phyloP scores from a whole-genome alignment of 139 green algal genomes.

The Closterium sp. region DNA sequence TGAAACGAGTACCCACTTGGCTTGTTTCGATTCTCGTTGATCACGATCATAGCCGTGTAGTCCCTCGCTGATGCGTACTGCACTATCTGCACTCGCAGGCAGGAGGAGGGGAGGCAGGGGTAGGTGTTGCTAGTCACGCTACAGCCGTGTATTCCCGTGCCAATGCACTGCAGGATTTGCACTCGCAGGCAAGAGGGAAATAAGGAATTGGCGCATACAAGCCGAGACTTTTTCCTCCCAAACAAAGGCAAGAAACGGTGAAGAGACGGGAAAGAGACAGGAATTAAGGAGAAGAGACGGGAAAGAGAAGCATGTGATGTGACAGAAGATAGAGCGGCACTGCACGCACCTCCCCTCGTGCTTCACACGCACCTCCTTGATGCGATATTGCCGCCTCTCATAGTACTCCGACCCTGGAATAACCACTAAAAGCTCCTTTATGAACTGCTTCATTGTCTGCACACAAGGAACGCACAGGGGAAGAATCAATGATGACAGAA shows the following conservation, averaged over 20 bases:
- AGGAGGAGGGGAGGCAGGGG: background rate
- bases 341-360: no score
- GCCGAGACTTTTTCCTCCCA: no score
- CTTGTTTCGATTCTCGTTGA: conserved; percentile 56
- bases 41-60: conserved; percentile 53
- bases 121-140: no score
- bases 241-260: no score
- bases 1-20: conserved; percentile 13
- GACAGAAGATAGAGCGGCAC: no score
- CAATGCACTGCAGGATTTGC: background rate
- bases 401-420: conserved; percentile 50
- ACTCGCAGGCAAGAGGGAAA: no score
- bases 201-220: no score
- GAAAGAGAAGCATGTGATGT: no score
- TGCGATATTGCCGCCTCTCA: conserved; percentile 32
- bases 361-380: conserved; percentile 47
- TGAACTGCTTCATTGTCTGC: conserved; percentile 48
- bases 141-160: no score
- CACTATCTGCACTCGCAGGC: conserved; percentile 39
- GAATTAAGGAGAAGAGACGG: no score
- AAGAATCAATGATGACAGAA: no score
- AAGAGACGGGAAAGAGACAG: no score
- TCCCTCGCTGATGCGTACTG: conserved; percentile 47
- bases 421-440: conserved; percentile 46
- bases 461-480: background rate